Evolutionary conservation across 306 rosid species (phyloP), one percentile per base, ranked within the genome.

Genomic region (Parietaria judaica): DNA sequence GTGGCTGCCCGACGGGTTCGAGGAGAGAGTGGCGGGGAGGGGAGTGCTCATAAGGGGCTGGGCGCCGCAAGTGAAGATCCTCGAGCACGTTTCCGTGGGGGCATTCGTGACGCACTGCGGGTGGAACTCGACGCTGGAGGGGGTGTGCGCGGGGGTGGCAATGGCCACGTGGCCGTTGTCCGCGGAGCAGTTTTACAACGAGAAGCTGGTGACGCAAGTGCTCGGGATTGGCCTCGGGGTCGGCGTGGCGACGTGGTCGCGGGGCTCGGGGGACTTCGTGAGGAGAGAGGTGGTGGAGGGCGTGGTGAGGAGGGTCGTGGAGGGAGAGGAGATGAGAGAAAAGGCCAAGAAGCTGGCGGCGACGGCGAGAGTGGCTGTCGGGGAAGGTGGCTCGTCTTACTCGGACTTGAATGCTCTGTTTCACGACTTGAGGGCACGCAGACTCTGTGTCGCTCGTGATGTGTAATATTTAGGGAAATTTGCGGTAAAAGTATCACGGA

Each of bases 71-170:
- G 10, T 71, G 46, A 15, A 12, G 61, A 75, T 79, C 56, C 71
- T 79, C 15, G 63, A 64, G 14, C 78, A 75, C 16, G 52, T 50
- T 68, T 72, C 80, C 1, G 57, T 68, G 1, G 80, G 80, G 5
- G 76, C 63, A 6, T 75, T 75, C 52, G 68, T 75, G 60, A 79
- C 71, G 51, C 73, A 75, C 51, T 75, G 79, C 61, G 84, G 84
- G 14, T 79, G 84, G 80, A 79, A 79, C 50, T 79, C 75, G 0
- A 16, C 60, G 0, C 16, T 79, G 8, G 80, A 79, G 51, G 78
- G 46, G 10, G 65, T 79, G 36, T 15, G 46, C 14, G 65, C 72
- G 0, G 80, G 84, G 9, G 62, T 79, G 23, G 61, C 76, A 0
- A 68, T 72, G 80, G 71, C 61, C 39, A 79, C 78, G 1, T 79